A percentile compares a stretch with the other conserved stretches of the same genome.
These are phyloP conservation scores for Leccinum insolens DNA, from an alignment of 1,284 basidiomycete genomes.

Conservation along the genomic window DNA sequence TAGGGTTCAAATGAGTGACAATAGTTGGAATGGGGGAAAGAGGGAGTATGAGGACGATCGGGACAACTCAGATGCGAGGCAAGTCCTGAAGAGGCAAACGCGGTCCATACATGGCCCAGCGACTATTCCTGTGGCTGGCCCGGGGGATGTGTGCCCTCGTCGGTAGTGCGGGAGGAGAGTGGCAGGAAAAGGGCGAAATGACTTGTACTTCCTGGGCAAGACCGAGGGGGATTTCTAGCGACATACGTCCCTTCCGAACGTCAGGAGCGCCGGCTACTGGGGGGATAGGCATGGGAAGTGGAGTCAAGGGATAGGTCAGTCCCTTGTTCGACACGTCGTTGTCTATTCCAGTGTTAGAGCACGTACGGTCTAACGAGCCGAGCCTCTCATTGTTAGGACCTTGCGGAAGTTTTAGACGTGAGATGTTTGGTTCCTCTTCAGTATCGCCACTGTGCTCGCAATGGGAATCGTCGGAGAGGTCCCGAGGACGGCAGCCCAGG, in stretches of 20 bases:
- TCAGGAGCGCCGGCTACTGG: not conserved
- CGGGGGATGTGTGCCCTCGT: slow-evolving; percentile 3
- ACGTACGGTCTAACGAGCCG: not conserved
- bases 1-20: slow-evolving; percentile 18
- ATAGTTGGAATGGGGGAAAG: slow-evolving; percentile 16
- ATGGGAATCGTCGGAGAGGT: not conserved
- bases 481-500: not conserved
- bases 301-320: slow-evolving; percentile 17
- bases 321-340: slow-evolving; percentile 8
- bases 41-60: not conserved
- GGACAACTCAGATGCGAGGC: slow-evolving; percentile 11
- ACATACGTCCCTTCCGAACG: not conserved
- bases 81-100: slow-evolving; percentile 10
- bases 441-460: not conserved
- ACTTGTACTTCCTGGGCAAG: not conserved
- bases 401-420: too few relatives aligned
- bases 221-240: not conserved
- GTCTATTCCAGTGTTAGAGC: not conserved
- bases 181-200: not conserved
- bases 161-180: slow-evolving; percentile 8
- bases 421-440: not conserved
- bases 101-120: not conserved
- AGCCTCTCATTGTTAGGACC: not conserved
- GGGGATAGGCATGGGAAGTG: not conserved
- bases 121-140: not conserved